These are phyloP conservation scores for Pleurotus salmoneostramineus DNA, from an alignment of 768 basidiomycete species.

Conservation along the genomic window DNA sequence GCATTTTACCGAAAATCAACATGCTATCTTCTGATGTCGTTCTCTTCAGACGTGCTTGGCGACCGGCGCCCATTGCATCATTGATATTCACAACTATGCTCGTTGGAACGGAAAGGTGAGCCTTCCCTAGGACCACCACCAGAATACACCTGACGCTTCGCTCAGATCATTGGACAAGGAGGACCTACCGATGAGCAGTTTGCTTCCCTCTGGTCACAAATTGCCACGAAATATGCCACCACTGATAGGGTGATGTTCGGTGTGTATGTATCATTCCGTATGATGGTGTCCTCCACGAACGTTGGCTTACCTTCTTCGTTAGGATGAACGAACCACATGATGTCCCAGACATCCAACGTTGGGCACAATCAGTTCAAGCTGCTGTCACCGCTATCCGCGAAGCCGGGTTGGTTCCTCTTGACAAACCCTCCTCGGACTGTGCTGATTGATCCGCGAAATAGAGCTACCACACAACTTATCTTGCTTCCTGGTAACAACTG, in stretches of 20 bases:
- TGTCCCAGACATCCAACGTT: constrained; percentile 39
- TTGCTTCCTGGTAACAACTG: constrained; percentile 58
- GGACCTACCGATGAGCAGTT: constrained; percentile 54
- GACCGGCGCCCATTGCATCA: constrained; percentile 48
- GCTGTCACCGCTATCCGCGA: constrained; percentile 59
- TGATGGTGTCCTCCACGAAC: not conserved
- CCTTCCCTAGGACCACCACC: not conserved
- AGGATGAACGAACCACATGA: constrained; percentile 69
- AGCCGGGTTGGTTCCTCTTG: constrained; percentile 31
- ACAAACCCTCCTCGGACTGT: too few species aligned
- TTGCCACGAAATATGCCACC: constrained; percentile 46
- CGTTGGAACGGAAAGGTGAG: constrained; percentile 43
- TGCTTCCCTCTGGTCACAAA: constrained; percentile 45
- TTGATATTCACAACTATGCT: constrained; percentile 63
- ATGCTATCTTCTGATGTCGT: not conserved
- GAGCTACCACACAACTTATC: constrained; percentile 51
- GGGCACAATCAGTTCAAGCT: constrained; percentile 53
- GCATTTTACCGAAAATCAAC: not conserved
- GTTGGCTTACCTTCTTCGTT: not conserved
- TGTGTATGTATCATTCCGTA: constrained; percentile 27
- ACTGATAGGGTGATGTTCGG: constrained; percentile 43
- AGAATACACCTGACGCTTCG: not conserved
- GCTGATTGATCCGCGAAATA: constrained; percentile 9
- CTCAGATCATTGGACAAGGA: constrained; percentile 57
- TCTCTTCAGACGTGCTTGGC: constrained; percentile 31